phyloP scores from a whole-genome alignment of 306 rosid genomes.

The Carpinus viminea region DNA sequence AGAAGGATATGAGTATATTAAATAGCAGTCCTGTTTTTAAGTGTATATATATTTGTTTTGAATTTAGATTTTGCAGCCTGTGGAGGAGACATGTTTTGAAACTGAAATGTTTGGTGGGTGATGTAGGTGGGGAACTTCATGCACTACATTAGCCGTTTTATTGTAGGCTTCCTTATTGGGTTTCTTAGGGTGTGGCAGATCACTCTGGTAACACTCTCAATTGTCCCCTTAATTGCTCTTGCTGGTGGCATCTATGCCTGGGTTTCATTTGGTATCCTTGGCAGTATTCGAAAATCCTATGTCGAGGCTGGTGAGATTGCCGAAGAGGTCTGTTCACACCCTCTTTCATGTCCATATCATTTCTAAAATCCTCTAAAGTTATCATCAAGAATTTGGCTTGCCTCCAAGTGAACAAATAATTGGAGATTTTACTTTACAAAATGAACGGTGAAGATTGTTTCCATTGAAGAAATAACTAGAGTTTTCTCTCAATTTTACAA shows the following conservation, averaged over 20 bases:
- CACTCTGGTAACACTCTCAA: constrained; percentile 82
- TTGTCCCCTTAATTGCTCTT: constrained; percentile 88
- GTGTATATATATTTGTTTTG: no score
- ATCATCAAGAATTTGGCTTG: background rate
- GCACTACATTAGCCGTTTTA: constrained; percentile 86
- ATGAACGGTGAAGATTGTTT: no score
- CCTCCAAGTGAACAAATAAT: no score
- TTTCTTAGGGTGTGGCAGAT: constrained; percentile 95
- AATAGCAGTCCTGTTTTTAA: no score
- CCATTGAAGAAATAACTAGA: no score
- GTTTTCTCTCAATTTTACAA: no score
- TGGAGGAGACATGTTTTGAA: no score
- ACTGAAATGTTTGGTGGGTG: background rate
- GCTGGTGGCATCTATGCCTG: constrained; percentile 95
- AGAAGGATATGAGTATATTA: no score
- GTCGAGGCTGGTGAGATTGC: constrained; percentile 96
- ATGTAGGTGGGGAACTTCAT: constrained; percentile 89
- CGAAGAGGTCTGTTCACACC: constrained; percentile 64
- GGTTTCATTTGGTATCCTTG: constrained; percentile 78
- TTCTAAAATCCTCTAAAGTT: background rate
- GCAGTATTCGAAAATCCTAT: constrained; percentile 72
- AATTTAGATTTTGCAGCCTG: no score
- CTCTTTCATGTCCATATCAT: background rate
- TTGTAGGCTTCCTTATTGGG: constrained; percentile 76
- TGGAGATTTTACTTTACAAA: no score